Conservation (phyloP, 495 filamentous ascomycete species). For the Aspergillus kassunensis region DNA sequence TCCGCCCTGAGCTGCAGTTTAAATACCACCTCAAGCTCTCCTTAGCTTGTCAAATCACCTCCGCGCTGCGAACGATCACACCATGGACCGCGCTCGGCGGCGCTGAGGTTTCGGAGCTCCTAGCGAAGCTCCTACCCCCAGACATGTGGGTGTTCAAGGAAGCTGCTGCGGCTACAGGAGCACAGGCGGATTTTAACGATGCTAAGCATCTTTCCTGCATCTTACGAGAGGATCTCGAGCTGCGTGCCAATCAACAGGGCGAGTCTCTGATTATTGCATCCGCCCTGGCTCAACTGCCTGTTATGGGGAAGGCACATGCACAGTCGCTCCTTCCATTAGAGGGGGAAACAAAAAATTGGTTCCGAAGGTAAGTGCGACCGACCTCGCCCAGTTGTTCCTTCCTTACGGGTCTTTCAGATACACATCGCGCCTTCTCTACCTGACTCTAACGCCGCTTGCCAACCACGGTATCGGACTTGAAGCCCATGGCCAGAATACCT, state of each 20-base stretch:
- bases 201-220: conserved; percentile 23
- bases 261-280: conserved; percentile 17
- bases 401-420: conserved; percentile 6
- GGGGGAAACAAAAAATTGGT: conserved; percentile 1
- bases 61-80: conserved; percentile 23
- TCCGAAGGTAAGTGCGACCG: background rate
- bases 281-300: background rate
- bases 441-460: conserved; percentile 16
- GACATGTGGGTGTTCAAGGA: conserved; percentile 23
- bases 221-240: conserved; percentile 17
- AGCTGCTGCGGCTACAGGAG: conserved; percentile 16
- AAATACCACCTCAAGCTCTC: conserved; percentile 21
- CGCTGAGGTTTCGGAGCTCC: conserved; percentile 6
- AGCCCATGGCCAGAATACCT: conserved; percentile 21
- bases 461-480: conserved; percentile 22
- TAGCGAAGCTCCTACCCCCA: conserved; percentile 15
- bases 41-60: conserved; percentile 21
- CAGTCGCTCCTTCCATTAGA: conserved; percentile 1
- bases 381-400: background rate
- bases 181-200: conserved; percentile 15
- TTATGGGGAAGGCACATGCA: conserved; percentile 1
- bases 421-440: conserved; percentile 5
- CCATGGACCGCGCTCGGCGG: conserved; percentile 18
- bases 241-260: conserved; percentile 8
- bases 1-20: conserved; percentile 17